Conservation (phyloP, 148 eudicot species). For the Rhododendron ferrugineum region DNA sequence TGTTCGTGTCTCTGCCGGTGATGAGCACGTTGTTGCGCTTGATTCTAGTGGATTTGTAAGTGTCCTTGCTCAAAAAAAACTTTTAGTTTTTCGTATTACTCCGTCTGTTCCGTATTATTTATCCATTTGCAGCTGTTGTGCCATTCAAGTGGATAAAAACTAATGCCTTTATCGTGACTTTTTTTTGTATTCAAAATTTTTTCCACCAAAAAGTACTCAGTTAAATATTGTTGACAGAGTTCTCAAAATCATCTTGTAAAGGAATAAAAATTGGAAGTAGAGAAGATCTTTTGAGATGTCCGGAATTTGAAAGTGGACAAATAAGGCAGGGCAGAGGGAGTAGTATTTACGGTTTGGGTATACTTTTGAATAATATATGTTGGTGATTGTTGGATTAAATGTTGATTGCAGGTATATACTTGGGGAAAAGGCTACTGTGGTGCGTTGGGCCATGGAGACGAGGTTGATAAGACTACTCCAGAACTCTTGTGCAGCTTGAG, state of each 20-base stretch:
- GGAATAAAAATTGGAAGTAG: not conserved
- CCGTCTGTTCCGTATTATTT: not conserved
- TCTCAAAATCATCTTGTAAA: not conserved
- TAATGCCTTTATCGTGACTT: not conserved
- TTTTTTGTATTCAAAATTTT: not conserved
- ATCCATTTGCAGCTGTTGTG: not conserved
- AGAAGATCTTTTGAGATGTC: not conserved
- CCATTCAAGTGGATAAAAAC: not conserved
- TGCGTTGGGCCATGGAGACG: constrained; percentile 92
- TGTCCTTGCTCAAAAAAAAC: not conserved
- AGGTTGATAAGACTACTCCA: constrained; percentile 86
- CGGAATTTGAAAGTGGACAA: not conserved
- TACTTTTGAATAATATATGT: not conserved
- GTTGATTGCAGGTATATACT: constrained; percentile 66
- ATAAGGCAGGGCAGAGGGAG: not conserved
- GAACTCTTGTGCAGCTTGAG: constrained; percentile 45
- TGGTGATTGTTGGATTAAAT: not conserved
- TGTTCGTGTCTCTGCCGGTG: constrained; percentile 90
- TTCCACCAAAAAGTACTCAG: not conserved
- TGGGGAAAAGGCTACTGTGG: constrained; percentile 99
- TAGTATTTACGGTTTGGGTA: not conserved
- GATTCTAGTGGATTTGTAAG: constrained; percentile 89
- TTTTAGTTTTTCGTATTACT: no score
- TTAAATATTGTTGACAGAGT: not conserved
- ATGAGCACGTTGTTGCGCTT: constrained; percentile 93